Conservation (phyloP, 176 grass and related monocot species). For the Leersia perrieri region DNA sequence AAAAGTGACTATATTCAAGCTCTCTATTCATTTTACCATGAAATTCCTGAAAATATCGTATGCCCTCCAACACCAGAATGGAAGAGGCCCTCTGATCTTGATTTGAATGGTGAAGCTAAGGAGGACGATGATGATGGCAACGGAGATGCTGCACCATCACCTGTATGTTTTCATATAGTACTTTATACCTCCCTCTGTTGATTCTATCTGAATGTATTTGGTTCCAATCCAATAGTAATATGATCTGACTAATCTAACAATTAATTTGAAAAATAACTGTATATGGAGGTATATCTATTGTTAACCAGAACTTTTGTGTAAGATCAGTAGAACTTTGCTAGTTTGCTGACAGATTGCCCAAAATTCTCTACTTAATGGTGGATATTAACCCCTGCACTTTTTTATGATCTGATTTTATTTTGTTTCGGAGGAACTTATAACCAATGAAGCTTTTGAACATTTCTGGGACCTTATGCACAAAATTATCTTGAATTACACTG, state of each 20-base stretch:
- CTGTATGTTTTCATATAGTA: conserved; percentile 30
- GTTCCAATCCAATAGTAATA: not conserved
- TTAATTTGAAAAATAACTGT: conserved; percentile 2
- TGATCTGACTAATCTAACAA: not conserved
- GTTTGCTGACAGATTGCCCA: not conserved
- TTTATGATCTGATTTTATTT: not conserved
- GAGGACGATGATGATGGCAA: conserved; percentile 51
- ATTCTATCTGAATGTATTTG: not conserved
- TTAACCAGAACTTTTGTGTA: not conserved
- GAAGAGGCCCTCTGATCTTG: conserved; percentile 72
- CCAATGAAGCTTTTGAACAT: too few relatives aligned
- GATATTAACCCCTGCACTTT: not conserved
- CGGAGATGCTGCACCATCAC: conserved; percentile 31
- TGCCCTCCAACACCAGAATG: conserved; percentile 71
- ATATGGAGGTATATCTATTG: not conserved
- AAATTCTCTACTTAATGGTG: not conserved
- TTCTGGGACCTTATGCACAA: not conserved
- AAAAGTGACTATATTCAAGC: conserved; percentile 70
- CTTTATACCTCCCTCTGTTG: conserved; percentile 10
- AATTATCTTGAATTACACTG: not conserved
- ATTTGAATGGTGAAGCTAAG: conserved; percentile 74
- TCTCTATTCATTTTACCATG: conserved; percentile 70
- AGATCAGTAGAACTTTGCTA: not conserved
- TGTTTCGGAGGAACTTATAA: not conserved
- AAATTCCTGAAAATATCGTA: conserved; percentile 52